Evolutionary conservation across 306 rosid species (phyloP).

Genomic region (Glycine tomentella): DNA sequence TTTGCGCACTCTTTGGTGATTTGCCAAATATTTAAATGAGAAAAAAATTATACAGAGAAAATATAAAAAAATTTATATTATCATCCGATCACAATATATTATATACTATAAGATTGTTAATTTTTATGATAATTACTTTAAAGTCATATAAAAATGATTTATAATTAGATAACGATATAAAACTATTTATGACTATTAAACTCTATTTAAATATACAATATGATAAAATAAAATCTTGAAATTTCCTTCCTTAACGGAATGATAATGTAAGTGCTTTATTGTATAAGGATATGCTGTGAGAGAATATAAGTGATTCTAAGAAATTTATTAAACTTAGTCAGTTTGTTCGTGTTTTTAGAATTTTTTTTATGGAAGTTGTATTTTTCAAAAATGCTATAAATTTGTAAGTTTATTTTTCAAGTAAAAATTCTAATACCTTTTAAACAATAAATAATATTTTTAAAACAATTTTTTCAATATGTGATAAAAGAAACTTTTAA

Average conservation of each 20-base stretch:
- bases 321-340: background rate
- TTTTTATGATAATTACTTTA: too few relatives aligned
- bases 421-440: background rate
- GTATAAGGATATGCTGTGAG: background rate
- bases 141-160: too few relatives aligned
- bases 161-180: too few relatives aligned
- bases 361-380: background rate
- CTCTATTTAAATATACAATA: too few relatives aligned
- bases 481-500: background rate
- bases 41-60: too few relatives aligned
- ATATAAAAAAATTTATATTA: too few relatives aligned
- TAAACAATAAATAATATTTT: background rate
- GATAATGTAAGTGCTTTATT: conserved; percentile 34
- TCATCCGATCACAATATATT: too few relatives aligned
- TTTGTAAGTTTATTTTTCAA: background rate
- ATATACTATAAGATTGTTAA: too few relatives aligned
- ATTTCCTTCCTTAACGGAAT: background rate
- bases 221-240: background rate
- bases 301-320: conserved; percentile 40
- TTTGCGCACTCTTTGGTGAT: background rate
- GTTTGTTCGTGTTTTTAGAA: background rate
- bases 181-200: too few relatives aligned
- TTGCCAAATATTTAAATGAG: background rate
- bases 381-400: background rate
- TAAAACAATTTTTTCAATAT: too few relatives aligned